Conservation (phyloP, 495 filamentous ascomycete genomes). For the Aspergillus coremiiformis region DNA sequence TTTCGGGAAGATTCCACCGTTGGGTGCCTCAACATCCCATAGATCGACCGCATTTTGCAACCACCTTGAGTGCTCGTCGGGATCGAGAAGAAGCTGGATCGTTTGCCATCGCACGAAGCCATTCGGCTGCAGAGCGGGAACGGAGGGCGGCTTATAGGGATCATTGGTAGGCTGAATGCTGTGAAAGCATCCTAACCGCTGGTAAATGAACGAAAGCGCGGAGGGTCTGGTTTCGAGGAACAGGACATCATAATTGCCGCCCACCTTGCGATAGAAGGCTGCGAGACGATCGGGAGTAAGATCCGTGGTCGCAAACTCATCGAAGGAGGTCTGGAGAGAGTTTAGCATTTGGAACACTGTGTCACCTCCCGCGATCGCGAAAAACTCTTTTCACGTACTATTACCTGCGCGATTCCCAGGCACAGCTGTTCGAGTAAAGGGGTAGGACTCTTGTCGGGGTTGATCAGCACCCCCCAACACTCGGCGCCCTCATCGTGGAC, state of each 20-base stretch:
- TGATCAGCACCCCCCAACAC: slow-evolving; percentile 82
- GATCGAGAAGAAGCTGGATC: slow-evolving; percentile 81
- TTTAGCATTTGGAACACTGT: slow-evolving; percentile 3
- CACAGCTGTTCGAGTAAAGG: slow-evolving; percentile 70
- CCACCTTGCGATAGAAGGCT: slow-evolving; percentile 78
- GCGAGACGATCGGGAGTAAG: slow-evolving; percentile 80
- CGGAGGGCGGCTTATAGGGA: slow-evolving; percentile 63
- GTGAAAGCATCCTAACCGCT: slow-evolving; percentile 82
- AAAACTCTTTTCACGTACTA: slow-evolving; percentile 52
- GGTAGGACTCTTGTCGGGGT: slow-evolving; percentile 68
- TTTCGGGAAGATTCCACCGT: slow-evolving; percentile 69
- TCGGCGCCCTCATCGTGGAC: slow-evolving; percentile 16
- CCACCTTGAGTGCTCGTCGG: slow-evolving; percentile 78
- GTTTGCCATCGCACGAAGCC: slow-evolving; percentile 94
- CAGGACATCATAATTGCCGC: slow-evolving; percentile 81
- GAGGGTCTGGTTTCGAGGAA: slow-evolving; percentile 71
- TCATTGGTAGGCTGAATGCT: slow-evolving; percentile 62
- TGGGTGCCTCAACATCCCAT: slow-evolving; percentile 68
- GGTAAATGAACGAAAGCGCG: slow-evolving; percentile 84
- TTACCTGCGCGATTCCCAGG: slow-evolving; percentile 67
- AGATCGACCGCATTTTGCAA: slow-evolving; percentile 71
- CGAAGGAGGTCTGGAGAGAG: slow-evolving; percentile 45
- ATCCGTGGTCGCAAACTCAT: slow-evolving; percentile 53
- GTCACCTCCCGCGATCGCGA: neutral
- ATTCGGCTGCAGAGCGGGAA: slow-evolving; percentile 72